A percentile compares a stretch with the other conserved stretches of the same genome.
Evolutionary conservation across 345 rosid genomes (phyloP).

Genomic region (Camelina laxa): DNA sequence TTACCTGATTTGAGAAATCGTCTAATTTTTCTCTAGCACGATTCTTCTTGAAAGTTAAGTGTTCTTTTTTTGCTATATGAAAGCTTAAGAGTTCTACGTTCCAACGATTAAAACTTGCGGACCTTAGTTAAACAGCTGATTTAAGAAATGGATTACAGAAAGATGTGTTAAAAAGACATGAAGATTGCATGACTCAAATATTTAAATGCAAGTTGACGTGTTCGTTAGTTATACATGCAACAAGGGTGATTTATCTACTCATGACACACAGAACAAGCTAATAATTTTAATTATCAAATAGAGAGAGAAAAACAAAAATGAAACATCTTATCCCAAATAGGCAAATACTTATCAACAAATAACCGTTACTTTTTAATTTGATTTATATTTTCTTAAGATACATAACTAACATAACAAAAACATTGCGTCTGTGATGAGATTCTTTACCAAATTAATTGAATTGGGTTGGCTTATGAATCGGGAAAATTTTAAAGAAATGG

Average conservation of each 20-base stretch:
- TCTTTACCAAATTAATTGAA: constrained; percentile 36
- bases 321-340: constrained; percentile 28
- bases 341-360: constrained; percentile 35
- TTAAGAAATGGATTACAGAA: constrained; percentile 7
- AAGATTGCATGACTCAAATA: constrained; percentile 30
- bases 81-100: not conserved
- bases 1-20: not conserved
- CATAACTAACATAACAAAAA: constrained; percentile 1
- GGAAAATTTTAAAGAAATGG: constrained; percentile 30
- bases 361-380: constrained; percentile 2
- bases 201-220: constrained; percentile 7
- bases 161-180: not conserved
- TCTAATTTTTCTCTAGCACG: not conserved
- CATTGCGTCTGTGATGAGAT: constrained; percentile 29
- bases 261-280: not conserved
- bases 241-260: constrained; percentile 7
- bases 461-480: constrained; percentile 28
- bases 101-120: not conserved
- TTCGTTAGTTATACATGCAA: constrained; percentile 28
- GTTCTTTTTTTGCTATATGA: not conserved
- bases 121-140: not conserved
- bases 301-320: not conserved
- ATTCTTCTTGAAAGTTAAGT: not conserved
- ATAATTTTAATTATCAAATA: not conserved
- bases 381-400: not conserved